Conservation (phyloP, 257 asterid species). For the Osmanthus fragrans region DNA sequence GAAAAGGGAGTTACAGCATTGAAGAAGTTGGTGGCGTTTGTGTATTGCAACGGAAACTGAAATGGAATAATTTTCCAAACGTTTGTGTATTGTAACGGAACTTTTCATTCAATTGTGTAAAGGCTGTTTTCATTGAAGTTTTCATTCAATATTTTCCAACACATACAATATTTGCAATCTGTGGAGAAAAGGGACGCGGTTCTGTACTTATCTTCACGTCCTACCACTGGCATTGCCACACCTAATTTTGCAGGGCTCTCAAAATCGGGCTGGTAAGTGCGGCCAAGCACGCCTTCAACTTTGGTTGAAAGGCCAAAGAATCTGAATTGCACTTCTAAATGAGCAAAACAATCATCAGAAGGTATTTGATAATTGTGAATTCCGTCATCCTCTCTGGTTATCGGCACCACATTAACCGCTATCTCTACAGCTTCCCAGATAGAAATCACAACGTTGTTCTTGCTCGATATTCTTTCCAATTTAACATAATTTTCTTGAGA, state of each 20-base stretch:
- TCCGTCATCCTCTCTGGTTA: slow-evolving; percentile 58
- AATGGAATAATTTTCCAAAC: no score
- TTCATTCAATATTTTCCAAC: no score
- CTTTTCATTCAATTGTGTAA: no score
- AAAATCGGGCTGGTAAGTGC: slow-evolving; percentile 57
- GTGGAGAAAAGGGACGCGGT: slow-evolving; percentile 45
- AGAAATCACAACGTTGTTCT: slow-evolving; percentile 36
- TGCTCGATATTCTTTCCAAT: slow-evolving; percentile 40
- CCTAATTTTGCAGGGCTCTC: slow-evolving; percentile 53
- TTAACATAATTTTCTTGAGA: slow-evolving; percentile 26
- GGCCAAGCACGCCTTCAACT: slow-evolving; percentile 67
- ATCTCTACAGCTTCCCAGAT: slow-evolving; percentile 44
- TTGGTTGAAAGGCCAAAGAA: slow-evolving; percentile 39
- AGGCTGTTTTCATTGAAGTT: no score
- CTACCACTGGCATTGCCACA: slow-evolving; percentile 63
- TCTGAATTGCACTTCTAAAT: slow-evolving; percentile 65
- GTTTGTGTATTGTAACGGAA: no score
- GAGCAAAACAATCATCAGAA: slow-evolving; percentile 56
- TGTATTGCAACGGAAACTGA: no score
- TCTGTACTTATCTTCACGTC: slow-evolving; percentile 62
- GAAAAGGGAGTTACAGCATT: no score
- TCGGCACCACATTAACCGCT: slow-evolving; percentile 51
- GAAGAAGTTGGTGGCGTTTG: no score
- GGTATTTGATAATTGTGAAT: slow-evolving; percentile 59
- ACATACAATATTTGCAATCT: slow-evolving; percentile 42